These are phyloP conservation scores for Stephanodiscus minutulus DNA, from an alignment of 108 stramenopile species.

Conservation along the genomic window DNA sequence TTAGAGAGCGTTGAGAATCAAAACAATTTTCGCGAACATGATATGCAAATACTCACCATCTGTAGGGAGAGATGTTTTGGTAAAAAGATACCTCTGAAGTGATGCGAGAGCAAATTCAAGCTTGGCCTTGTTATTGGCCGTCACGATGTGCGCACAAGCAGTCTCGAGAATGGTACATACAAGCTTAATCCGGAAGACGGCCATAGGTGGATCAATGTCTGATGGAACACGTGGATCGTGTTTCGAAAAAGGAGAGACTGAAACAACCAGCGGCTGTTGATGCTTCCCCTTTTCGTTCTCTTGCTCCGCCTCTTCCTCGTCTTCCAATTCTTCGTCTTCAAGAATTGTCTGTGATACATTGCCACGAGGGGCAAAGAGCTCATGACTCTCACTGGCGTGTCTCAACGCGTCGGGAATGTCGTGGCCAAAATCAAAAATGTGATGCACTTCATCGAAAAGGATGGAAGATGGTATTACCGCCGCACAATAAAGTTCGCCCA, in stretches of 20 bases:
- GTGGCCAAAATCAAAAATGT: slow-evolving; percentile 89
- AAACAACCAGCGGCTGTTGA: slow-evolving; percentile 44
- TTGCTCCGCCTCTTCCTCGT: slow-evolving; percentile 47
- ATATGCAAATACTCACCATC: slow-evolving; percentile 53
- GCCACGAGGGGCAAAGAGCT: slow-evolving; percentile 30
- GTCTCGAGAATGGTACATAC: slow-evolving; percentile 86
- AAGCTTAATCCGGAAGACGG: slow-evolving; percentile 85
- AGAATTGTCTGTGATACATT: slow-evolving; percentile 68
- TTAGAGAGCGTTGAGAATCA: background rate
- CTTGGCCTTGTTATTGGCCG: slow-evolving; percentile 60
- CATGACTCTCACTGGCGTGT: slow-evolving; percentile 58
- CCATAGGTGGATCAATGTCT: slow-evolving; percentile 80
- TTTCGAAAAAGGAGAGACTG: slow-evolving; percentile 73
- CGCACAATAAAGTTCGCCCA: slow-evolving; percentile 87
- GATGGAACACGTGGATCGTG: slow-evolving; percentile 91
- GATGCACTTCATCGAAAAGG: slow-evolving; percentile 81
- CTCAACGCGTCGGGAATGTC: slow-evolving; percentile 81
- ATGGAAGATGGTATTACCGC: slow-evolving; percentile 70
- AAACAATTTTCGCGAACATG: background rate
- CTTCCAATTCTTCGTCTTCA: slow-evolving; percentile 86
- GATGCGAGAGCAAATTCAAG: slow-evolving; percentile 73
- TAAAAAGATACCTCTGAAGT: slow-evolving; percentile 94
- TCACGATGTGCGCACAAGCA: slow-evolving; percentile 67
- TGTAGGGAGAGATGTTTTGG: slow-evolving; percentile 85
- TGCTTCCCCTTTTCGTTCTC: slow-evolving; percentile 34